Evolutionary conservation across 2,329 filamentous ascomycete species (phyloP).

Genomic region (Setomelanomma holmii): DNA sequence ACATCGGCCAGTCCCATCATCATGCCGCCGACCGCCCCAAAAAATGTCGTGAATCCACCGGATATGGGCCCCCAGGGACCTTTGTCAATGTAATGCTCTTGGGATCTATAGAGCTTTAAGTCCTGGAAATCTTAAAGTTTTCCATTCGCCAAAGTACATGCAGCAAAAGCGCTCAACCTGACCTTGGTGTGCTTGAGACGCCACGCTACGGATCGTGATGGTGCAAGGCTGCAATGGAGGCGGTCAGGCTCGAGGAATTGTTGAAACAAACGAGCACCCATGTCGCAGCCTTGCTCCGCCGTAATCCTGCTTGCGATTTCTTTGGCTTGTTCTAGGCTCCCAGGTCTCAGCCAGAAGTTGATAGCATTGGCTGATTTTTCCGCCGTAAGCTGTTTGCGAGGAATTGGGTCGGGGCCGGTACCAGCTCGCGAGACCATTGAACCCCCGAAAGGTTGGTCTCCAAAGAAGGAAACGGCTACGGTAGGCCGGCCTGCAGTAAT

Average conservation of each 20-base stretch:
- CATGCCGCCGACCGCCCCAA: slow-evolving; percentile 59
- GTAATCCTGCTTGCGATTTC: slow-evolving; percentile 32
- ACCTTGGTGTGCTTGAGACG: slow-evolving; percentile 28
- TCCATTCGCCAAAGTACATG: slow-evolving; percentile 25
- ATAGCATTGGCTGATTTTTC: slow-evolving; percentile 57
- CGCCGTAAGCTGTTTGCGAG: slow-evolving; percentile 53
- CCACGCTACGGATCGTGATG: slow-evolving; percentile 32
- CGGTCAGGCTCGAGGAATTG: slow-evolving; percentile 30
- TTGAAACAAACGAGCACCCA: slow-evolving; percentile 35
- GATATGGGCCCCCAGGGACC: slow-evolving; percentile 26
- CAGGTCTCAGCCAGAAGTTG: slow-evolving; percentile 51
- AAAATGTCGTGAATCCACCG: slow-evolving; percentile 61
- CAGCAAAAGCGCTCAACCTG: slow-evolving; percentile 32
- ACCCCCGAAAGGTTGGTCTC: slow-evolving; percentile 65
- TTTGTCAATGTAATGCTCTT: slow-evolving; percentile 20
- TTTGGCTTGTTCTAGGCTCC: slow-evolving; percentile 27
- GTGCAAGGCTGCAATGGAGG: slow-evolving; percentile 30
- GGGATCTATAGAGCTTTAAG: slow-evolving; percentile 23
- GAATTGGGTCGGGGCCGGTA: slow-evolving; percentile 60
- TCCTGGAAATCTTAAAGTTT: slow-evolving; percentile 21
- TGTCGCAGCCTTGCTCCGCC: slow-evolving; percentile 30
- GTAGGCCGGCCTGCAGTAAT: slow-evolving; percentile 51
- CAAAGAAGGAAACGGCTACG: slow-evolving; percentile 64
- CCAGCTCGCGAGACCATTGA: slow-evolving; percentile 58
- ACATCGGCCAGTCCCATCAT: slow-evolving; percentile 78